Percentiles rank a stretch among this genome's conserved stretches.
Conservation (phyloP, 345 rosid genomes). For the Fremontodendron californicum region DNA sequence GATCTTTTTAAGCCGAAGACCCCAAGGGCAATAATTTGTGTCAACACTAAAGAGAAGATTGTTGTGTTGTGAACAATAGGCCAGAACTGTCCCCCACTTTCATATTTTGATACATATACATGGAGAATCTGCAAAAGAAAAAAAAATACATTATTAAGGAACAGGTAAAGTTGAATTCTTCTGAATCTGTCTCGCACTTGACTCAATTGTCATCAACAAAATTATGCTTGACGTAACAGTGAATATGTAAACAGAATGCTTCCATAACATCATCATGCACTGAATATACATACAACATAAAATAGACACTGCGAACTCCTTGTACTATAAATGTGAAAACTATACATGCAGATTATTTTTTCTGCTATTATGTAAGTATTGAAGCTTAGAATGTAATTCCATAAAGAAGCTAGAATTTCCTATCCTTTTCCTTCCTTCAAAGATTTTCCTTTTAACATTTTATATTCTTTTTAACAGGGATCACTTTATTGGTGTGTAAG, state of each 20-base stretch:
- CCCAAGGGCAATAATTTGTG: slow-evolving; percentile 78
- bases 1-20: slow-evolving; percentile 74
- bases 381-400: not conserved
- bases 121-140: slow-evolving; percentile 58
- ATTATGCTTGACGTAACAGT: not conserved
- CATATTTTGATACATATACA: slow-evolving; percentile 65
- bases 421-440: not conserved
- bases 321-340: not conserved
- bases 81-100: slow-evolving; percentile 86
- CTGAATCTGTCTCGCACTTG: not conserved
- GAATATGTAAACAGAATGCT: not conserved
- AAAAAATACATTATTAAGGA: not conserved
- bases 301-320: not conserved
- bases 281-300: not conserved
- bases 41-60: slow-evolving; percentile 76
- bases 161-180: not conserved
- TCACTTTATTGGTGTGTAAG: not conserved
- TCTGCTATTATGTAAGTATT: not conserved
- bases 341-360: not conserved
- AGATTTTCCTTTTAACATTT: not conserved
- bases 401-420: not conserved
- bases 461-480: not conserved
- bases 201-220: not conserved
- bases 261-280: not conserved
- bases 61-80: slow-evolving; percentile 82